Conservation (phyloP, 1,284 basidiomycete genomes). For the Cutaneotrichosporon cyanovorans region DNA sequence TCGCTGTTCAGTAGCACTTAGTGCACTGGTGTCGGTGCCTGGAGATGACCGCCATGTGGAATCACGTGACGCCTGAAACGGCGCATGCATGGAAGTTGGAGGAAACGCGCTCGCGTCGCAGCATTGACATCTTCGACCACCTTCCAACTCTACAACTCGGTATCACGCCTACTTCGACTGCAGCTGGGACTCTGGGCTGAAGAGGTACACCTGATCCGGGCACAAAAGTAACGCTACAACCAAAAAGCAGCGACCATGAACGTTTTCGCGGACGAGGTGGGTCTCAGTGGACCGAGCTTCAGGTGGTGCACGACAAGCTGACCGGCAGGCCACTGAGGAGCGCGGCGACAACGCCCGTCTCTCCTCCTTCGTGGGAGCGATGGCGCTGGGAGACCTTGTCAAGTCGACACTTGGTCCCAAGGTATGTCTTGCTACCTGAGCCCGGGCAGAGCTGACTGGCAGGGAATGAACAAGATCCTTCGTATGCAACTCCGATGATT, state of each 20-base stretch:
- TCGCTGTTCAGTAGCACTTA: too few relatives aligned
- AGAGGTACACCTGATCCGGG: too few relatives aligned
- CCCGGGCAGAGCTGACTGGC: constrained; percentile 1
- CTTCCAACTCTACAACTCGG: background rate
- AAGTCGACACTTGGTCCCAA: constrained; percentile 98
- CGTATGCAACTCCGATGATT: constrained; percentile 14
- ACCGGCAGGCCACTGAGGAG: constrained; percentile 84
- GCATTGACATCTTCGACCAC: background rate
- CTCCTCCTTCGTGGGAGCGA: constrained; percentile 93
- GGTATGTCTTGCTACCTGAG: constrained; percentile 47
- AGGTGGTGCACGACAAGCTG: background rate
- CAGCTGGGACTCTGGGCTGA: too few relatives aligned
- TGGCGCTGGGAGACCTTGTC: constrained; percentile 93
- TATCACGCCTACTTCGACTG: too few relatives aligned
- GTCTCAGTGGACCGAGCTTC: constrained; percentile 8
- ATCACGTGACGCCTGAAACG: background rate
- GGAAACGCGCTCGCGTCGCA: background rate
- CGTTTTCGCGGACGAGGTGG: constrained; percentile 46
- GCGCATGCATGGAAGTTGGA: background rate
- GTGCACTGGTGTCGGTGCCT: too few relatives aligned
- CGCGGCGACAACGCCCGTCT: constrained; percentile 98
- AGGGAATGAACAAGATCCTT: constrained; percentile 51
- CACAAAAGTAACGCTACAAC: background rate
- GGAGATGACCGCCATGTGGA: background rate
- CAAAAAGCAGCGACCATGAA: constrained; percentile 34